Conservation (phyloP, 305 asterid genomes). For the Rubia tinctorum region DNA sequence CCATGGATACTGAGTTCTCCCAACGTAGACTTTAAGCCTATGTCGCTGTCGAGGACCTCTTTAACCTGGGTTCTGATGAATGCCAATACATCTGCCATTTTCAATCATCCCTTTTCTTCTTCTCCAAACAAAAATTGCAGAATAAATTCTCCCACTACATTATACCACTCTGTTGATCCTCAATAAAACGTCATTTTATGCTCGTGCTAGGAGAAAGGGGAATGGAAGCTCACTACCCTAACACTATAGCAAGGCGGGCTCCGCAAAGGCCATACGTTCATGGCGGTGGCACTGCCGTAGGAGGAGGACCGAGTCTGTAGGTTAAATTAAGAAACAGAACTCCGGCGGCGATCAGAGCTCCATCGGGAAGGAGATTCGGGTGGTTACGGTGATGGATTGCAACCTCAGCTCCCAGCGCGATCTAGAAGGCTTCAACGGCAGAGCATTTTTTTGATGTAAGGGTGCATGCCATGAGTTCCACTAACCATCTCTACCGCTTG, state of each 20-base stretch:
- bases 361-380: no score
- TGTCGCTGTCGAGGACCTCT: no score
- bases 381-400: no score
- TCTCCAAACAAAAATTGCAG: slow-evolving; percentile 5
- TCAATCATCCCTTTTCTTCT: neutral
- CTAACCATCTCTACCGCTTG: slow-evolving; percentile 85
- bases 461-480: slow-evolving; percentile 77
- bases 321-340: no score
- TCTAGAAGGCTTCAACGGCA: slow-evolving; percentile 86
- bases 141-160: neutral
- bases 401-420: no score
- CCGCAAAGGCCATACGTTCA: slow-evolving; percentile 19
- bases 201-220: neutral
- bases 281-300: slow-evolving; percentile 20
- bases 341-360: no score
- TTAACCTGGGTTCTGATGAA: no score
- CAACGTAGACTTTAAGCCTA: no score
- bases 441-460: slow-evolving; percentile 87
- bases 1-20: no score
- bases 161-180: neutral
- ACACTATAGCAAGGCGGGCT: slow-evolving; percentile 13
- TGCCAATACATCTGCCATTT: neutral
- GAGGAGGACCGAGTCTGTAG: no score
- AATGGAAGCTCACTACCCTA: slow-evolving; percentile 23
- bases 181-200: neutral